phyloP scores from a whole-genome alignment of 441 rosid species.

The Biscutella auriculata region DNA sequence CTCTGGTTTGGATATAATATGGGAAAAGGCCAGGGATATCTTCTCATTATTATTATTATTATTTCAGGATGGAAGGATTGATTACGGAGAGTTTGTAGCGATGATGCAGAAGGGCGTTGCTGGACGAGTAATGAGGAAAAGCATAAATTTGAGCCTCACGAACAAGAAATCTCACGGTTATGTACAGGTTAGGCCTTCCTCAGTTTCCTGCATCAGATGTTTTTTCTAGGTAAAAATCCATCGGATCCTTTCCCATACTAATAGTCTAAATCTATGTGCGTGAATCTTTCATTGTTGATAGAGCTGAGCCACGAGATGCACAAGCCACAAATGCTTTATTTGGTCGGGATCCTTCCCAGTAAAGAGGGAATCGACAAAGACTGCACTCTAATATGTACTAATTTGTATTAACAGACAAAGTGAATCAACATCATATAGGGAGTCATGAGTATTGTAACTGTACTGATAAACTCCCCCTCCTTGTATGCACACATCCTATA shows the following conservation, averaged over 20 bases:
- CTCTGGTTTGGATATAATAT: background rate
- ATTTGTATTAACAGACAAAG: constrained; percentile 9
- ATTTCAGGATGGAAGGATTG: constrained; percentile 90
- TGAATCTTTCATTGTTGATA: constrained; percentile 1
- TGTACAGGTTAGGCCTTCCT: constrained; percentile 18
- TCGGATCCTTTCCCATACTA: constrained; percentile 5
- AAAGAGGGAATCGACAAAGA: constrained; percentile 5
- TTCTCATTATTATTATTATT: constrained; percentile 7
- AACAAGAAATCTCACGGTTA: constrained; percentile 7
- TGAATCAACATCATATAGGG: constrained; percentile 4
- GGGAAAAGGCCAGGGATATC: constrained; percentile 2
- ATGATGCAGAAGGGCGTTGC: constrained; percentile 94
- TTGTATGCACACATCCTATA: constrained; percentile 10
- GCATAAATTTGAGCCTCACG: constrained; percentile 69
- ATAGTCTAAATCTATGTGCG: background rate
- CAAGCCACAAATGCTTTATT: constrained; percentile 6
- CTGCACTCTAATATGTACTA: constrained; percentile 11
- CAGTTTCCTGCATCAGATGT: too few species aligned
- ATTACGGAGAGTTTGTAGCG: constrained; percentile 88
- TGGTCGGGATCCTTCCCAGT: constrained; percentile 9
- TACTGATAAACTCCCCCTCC: too few species aligned
- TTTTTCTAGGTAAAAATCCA: background rate
- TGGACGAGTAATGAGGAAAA: constrained; percentile 85
- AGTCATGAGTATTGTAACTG: constrained; percentile 15
- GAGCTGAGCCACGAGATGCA: constrained; percentile 14